A percentile compares a stretch with the other conserved stretches of the same genome.
These are phyloP conservation scores for Dactylellina leptospora DNA, from an alignment of 2,329 filamentous ascomycete genomes.

Conservation along the genomic window DNA sequence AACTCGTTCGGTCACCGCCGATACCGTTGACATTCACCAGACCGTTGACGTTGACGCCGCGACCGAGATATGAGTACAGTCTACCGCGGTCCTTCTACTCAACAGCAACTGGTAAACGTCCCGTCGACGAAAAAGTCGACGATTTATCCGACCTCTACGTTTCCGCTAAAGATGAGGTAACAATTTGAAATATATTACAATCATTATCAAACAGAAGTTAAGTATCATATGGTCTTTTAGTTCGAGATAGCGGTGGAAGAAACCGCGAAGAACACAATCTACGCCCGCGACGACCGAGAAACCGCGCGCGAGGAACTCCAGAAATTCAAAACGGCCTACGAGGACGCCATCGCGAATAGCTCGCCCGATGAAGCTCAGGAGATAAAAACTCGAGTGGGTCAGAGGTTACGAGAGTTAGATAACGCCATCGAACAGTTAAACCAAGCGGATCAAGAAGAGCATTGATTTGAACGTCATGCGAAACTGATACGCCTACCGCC, in stretches of 20 bases:
- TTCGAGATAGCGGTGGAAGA: conserved; percentile 66
- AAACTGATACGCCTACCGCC: no score
- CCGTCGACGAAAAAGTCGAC: conserved; percentile 41
- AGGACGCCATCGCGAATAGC: conserved; percentile 61
- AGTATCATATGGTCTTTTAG: conserved; percentile 29
- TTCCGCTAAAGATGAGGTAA: conserved; percentile 41
- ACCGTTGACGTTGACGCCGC: background rate
- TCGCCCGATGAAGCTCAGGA: conserved; percentile 63
- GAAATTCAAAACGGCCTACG: conserved; percentile 64
- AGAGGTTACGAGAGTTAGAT: conserved; percentile 66
- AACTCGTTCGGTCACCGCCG: background rate
- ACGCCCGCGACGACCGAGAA: conserved; percentile 66
- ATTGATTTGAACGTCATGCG: conserved; percentile 20
- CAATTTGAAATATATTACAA: background rate
- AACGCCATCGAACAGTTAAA: conserved; percentile 65
- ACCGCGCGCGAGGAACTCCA: conserved; percentile 66
- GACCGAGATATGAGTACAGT: background rate
- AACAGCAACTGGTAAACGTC: conserved; percentile 31
- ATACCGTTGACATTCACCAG: background rate
- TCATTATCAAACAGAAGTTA: background rate
- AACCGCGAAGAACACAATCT: conserved; percentile 65
- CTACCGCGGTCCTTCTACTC: background rate
- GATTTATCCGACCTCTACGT: conserved; percentile 42
- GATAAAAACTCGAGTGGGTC: conserved; percentile 65
- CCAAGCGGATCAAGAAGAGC: conserved; percentile 65